Base-by-base conservation (phyloP, 176 grass and related monocot genomes). In the Guadua angustifolia region DNA sequence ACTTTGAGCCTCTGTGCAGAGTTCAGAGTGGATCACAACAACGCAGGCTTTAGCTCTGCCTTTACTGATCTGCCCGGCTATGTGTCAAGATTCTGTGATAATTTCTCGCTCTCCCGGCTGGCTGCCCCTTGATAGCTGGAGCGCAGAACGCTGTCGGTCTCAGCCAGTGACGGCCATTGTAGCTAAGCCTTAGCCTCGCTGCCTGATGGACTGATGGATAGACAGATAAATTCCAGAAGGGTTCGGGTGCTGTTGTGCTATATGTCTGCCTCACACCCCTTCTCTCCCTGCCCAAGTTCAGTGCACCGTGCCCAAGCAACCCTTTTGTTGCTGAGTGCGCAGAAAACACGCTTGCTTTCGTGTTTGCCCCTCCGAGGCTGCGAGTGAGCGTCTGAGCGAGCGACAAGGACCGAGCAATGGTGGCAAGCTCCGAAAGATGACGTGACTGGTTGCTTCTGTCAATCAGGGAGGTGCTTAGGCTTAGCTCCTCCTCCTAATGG, bases 91-190 rank as follows among this genome's bases (percentile, higher is more conserved):
- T 85, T 40, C 87, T n/a, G 68, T 68, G 74, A 88, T 65, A 36
- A 79, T 84, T 64, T 51, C 51, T 42, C 25, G 29, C 5, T 18
- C 29, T 39, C 53, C n/a, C 29, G 50, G 50, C 56, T 22, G 56
- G 16, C 44, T 6, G 52, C 68, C 50, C 69, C 81, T 62, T 64
- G 79, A 39, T 77, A 90, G 84, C 88, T 90, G 88, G 79, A 90
- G 59, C 88, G 88, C 84, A 90, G 32, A 82, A 50, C 35, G 66
- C 64, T 38, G 69, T 50, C 26, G 14, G 1, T 24, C 69, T 46
- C 43, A 5, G 0, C 1, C 69, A 5, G 12, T 7, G 62, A 29
- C 53, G 39, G 19, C 68, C 36, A 57, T 51, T 81, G 50, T 7
- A 59, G 56, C 56, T 12, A 59, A 24, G 21, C 9, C 56, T 57